Evolutionary conservation across 805 yeast genomes (phyloP).

Genomic region (Zygotorulaspora sp.): DNA sequence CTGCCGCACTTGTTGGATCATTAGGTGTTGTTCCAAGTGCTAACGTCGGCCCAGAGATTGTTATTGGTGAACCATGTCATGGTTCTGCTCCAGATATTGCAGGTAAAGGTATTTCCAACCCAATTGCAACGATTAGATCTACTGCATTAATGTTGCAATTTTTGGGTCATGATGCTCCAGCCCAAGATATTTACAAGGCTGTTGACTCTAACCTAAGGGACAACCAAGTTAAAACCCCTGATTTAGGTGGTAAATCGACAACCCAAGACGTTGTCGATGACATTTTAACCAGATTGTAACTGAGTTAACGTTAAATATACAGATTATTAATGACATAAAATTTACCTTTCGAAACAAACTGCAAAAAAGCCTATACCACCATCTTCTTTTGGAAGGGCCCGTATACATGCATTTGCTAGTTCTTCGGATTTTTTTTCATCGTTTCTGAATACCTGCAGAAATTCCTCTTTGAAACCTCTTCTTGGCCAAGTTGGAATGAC

Average conservation of each 20-base stretch:
- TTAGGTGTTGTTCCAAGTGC: slow-evolving; percentile 98
- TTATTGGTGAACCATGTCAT: slow-evolving; percentile 98
- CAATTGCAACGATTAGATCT: slow-evolving; percentile 96
- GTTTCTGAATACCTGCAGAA: slow-evolving; percentile 44
- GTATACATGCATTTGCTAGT: slow-evolving; percentile 79
- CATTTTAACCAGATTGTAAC: slow-evolving; percentile 44
- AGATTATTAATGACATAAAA: slow-evolving; percentile 2
- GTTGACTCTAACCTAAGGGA: slow-evolving; percentile 89
- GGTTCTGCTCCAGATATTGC: slow-evolving; percentile 99
- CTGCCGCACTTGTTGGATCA: slow-evolving; percentile 96
- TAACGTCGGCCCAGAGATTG: slow-evolving; percentile 93
- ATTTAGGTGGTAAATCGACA: slow-evolving; percentile 84
- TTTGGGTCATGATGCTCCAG: slow-evolving; percentile 85
- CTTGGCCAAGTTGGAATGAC: slow-evolving; percentile 84
- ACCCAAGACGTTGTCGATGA: slow-evolving; percentile 87
- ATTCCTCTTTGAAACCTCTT: slow-evolving; percentile 73
- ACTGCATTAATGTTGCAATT: slow-evolving; percentile 96
- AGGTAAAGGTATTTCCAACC: slow-evolving; percentile 91
- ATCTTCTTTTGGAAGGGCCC: slow-evolving; percentile 80
- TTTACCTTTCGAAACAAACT: slow-evolving; percentile 68
- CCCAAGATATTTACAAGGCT: slow-evolving; percentile 87
- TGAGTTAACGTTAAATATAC: neutral
- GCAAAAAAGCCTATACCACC: slow-evolving; percentile 99
- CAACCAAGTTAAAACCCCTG: slow-evolving; percentile 78
- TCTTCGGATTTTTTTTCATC: slow-evolving; percentile 42